A percentile compares a stretch with the other conserved stretches of the same genome.
Evolutionary conservation across 768 basidiomycete species (phyloP).

Genomic region (Serendipita sp.): DNA sequence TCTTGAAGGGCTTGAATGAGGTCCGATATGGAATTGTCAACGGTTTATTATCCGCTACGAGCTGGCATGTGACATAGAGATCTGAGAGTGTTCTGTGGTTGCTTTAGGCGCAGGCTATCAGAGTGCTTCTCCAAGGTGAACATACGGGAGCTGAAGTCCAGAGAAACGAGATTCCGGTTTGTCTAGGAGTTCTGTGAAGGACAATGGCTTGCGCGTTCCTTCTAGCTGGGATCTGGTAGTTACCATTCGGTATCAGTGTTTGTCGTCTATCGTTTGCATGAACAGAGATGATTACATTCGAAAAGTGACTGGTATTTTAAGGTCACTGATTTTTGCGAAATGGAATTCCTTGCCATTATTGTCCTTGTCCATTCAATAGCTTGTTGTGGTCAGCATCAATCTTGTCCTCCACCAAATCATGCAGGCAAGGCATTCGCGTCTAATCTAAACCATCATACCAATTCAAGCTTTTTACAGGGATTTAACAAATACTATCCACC

Average conservation of each 20-base stretch:
- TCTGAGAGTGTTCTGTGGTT: constrained; percentile 64
- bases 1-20: constrained; percentile 83
- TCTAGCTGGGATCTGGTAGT: constrained; percentile 61
- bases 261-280: background rate
- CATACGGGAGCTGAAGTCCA: constrained; percentile 62
- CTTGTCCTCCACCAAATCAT: background rate
- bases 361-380: constrained; percentile 34
- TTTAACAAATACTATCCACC: constrained; percentile 74
- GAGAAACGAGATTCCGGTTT: constrained; percentile 69
- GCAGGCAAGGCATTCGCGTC: background rate
- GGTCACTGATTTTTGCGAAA: constrained; percentile 77
- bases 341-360: constrained; percentile 70
- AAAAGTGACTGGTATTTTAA: constrained; percentile 75
- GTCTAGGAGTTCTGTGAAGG: constrained; percentile 67
- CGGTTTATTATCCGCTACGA: constrained; percentile 85
- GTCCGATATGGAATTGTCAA: constrained; percentile 85
- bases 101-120: background rate
- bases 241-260: background rate
- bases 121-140: constrained; percentile 1
- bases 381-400: background rate
- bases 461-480: constrained; percentile 19
- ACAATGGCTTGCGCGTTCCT: constrained; percentile 52
- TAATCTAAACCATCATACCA: no score
- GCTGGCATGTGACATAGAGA: constrained; percentile 83
- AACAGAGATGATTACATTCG: constrained; percentile 39